Percentiles rank a stretch among this genome's conserved stretches.
Conservation (phyloP, 202 grass and related monocot species). For the Schoenoplectus triqueter region DNA sequence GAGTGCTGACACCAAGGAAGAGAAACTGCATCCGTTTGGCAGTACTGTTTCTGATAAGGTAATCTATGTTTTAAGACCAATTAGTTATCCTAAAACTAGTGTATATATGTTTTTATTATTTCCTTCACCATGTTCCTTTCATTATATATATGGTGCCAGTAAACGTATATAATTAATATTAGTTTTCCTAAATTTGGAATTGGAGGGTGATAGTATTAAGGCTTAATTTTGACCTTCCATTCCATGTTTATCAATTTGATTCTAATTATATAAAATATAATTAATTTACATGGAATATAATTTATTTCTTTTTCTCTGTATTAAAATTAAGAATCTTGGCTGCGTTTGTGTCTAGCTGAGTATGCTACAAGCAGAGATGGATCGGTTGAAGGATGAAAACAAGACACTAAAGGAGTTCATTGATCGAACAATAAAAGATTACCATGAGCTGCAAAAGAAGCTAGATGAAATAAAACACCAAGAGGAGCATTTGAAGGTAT, state of each 20-base stretch:
- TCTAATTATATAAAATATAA: slow-evolving; percentile 7
- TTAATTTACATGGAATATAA: not conserved
- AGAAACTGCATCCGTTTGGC: not conserved
- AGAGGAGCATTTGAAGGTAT: slow-evolving; percentile 59
- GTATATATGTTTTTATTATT: not conserved
- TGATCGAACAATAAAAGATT: slow-evolving; percentile 68
- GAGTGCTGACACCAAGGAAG: slow-evolving; percentile 28
- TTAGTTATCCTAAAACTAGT: not conserved
- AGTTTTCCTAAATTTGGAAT: no score
- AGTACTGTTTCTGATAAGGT: slow-evolving; percentile 39
- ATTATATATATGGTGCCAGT: not conserved
- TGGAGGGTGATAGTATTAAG: no score
- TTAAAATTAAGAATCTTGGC: slow-evolving; percentile 10
- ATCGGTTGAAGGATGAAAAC: slow-evolving; percentile 91
- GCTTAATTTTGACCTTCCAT: no score
- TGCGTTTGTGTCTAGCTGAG: slow-evolving; percentile 48
- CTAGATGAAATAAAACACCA: slow-evolving; percentile 62
- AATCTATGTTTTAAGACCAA: not conserved
- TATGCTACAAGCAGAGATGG: slow-evolving; percentile 72
- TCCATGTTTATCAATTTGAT: slow-evolving; percentile 20
- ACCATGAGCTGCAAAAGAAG: slow-evolving; percentile 72
- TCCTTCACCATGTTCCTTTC: not conserved
- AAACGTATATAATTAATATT: no score
- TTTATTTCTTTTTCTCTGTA: not conserved
- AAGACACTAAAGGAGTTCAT: slow-evolving; percentile 54